Conservation (phyloP, 129 eudicot genomes). For the Rutidosis leptorrhynchoides region DNA sequence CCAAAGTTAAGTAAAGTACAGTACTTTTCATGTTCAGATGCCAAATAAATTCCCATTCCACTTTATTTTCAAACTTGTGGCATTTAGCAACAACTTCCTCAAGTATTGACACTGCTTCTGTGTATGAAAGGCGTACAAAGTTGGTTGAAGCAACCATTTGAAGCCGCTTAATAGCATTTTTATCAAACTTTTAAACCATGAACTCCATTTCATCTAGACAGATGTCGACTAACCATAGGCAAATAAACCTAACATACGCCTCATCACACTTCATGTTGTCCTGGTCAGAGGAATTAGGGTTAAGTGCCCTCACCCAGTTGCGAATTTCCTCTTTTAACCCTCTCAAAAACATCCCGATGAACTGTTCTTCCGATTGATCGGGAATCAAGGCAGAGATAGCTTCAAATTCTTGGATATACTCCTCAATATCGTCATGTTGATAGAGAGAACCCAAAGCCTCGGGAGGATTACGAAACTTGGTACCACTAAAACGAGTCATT, state of each 20-base stretch:
- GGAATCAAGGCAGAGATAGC: no score
- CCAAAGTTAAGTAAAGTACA: neutral
- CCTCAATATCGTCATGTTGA: no score
- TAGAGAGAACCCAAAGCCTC: no score
- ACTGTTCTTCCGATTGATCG: no score
- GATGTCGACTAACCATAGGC: constrained; percentile 83
- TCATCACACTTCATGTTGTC: constrained; percentile 96
- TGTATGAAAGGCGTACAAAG: constrained; percentile 72
- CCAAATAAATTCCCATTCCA: constrained; percentile 93
- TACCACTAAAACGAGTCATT: no score
- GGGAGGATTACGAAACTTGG: no score
- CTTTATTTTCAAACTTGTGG: constrained; percentile 73
- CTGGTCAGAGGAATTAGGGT: no score
- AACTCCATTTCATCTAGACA: constrained; percentile 92
- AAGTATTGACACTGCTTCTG: constrained; percentile 72
- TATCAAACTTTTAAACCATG: constrained; percentile 64
- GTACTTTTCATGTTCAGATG: constrained; percentile 95
- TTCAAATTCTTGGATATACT: no score
- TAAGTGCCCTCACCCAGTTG: no score
- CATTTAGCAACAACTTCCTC: constrained; percentile 64
- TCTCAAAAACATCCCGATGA: no score
- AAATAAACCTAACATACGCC: constrained; percentile 72
- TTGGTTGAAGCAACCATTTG: constrained; percentile 70
- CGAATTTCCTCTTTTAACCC: no score
- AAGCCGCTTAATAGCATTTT: constrained; percentile 60